phyloP scores from a whole-genome alignment of 192 early-diverging fungal species.

The Backusella luteola region DNA sequence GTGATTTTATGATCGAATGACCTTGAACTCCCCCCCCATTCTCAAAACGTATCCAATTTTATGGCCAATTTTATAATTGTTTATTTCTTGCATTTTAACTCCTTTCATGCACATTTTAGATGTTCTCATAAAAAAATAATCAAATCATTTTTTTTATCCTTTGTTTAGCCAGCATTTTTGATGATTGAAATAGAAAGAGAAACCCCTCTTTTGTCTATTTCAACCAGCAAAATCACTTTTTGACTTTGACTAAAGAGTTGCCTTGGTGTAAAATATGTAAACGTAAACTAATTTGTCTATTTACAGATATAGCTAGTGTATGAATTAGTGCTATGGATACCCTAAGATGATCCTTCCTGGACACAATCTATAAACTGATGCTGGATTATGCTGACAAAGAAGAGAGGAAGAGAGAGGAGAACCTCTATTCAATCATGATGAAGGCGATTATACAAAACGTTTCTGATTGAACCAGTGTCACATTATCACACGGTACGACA shows the following conservation, averaged over 20 bases:
- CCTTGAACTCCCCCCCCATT: neutral
- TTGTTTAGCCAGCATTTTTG: neutral
- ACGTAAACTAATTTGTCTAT: neutral
- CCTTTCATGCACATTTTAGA: conserved; percentile 7
- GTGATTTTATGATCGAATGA: conserved; percentile 4
- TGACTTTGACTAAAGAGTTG: neutral
- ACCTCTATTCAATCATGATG: neutral
- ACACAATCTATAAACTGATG: neutral
- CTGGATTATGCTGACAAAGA: neutral
- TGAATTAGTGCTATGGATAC: neutral
- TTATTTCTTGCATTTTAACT: conserved; percentile 7
- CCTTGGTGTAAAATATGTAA: neutral
- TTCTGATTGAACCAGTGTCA: neutral
- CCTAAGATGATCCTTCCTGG: neutral
- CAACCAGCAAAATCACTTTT: neutral
- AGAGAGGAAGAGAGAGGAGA: neutral
- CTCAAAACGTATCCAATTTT: neutral
- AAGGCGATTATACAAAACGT: neutral
- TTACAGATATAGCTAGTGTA: neutral
- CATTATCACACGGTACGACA: neutral
- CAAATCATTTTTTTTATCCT: neutral
- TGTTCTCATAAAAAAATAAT: conserved; percentile 4
- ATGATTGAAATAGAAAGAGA: neutral
- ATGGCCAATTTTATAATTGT: neutral
- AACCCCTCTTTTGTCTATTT: neutral